Evolutionary conservation across 2,329 filamentous ascomycete species (phyloP), one percentile per base, ranked within the genome.

Genomic region (Lecanicillium sp.): DNA sequence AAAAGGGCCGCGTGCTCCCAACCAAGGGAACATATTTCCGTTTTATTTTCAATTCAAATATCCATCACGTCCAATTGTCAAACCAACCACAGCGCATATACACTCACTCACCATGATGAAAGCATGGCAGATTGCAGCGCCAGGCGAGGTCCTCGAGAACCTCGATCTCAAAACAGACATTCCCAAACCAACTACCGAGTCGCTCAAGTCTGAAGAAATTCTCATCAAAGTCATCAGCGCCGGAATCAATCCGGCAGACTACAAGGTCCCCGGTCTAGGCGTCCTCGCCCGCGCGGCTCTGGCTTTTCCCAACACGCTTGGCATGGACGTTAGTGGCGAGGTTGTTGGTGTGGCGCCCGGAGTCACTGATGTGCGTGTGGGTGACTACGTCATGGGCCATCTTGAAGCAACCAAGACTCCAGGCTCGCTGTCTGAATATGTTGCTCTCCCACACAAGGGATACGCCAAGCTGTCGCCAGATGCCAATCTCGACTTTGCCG

Each of bases 291-390:
- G 58, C 16, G 46, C 46, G 9, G 20, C 55, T 3, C 33, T 52
- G 0, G 37, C 45, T 7, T 59, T 51, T 41, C 70, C 72, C 16
- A 62, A 62, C 14, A 66, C 58, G 2, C 66, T 66, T 0, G 65
- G 66, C 14, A 61, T 67, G 48, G 75, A 79, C 48, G 70, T 72
- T 45, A 60, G 62, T 45, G 75, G 75, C 17, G 59, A 51, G 14
- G 65, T 78, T 4, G 60, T 65, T 22, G 51, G 51, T 5, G 45
- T 54, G 9, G 59, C 50, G 13, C 27, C 51, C 1, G 48, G 44
- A 9, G 49, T 52, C 3, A 41, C 44, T 0, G 55, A 58, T 25
- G 54, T 64, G 27, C 50, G 55, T 3, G 44, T 58, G 0, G 68
- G 67, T 9, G 64, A 68, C 34, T 42, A 59, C 2, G 66, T 75